Percentiles rank a stretch among this genome's conserved stretches.
Evolutionary conservation across 1,284 basidiomycete species (phyloP).

Genomic region (Naganishia sp.): DNA sequence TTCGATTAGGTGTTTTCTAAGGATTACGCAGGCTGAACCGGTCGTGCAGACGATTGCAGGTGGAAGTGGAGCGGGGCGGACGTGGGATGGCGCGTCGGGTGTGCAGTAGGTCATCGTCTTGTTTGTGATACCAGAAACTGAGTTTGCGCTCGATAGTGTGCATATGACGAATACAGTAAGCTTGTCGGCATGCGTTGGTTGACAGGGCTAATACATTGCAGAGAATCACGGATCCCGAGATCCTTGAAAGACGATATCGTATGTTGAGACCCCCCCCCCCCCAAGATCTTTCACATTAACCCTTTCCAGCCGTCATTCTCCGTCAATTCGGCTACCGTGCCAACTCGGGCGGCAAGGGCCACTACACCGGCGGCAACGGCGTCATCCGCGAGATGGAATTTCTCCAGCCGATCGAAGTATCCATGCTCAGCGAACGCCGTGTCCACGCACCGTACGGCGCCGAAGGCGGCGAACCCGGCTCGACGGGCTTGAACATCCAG

Average conservation of each 20-base stretch:
- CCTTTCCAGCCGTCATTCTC: constrained; percentile 67
- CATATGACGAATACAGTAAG: constrained; percentile 83
- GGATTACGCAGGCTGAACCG: neutral
- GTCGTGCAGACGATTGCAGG: constrained; percentile 68
- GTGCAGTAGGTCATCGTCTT: neutral
- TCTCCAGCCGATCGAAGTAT: constrained; percentile 81
- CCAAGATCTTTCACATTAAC: neutral
- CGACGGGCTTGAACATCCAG: constrained; percentile 31
- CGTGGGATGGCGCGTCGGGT: constrained; percentile 70
- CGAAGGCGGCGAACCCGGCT: constrained; percentile 67
- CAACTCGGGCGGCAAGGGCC: constrained; percentile 75
- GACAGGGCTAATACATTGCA: neutral
- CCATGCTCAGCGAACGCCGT: constrained; percentile 68
- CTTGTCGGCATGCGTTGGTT: neutral
- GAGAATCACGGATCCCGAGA: constrained; percentile 85
- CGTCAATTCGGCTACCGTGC: constrained; percentile 76
- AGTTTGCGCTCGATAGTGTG: constrained; percentile 2
- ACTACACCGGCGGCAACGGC: constrained; percentile 82
- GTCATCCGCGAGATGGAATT: constrained; percentile 86
- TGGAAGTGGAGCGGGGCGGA: constrained; percentile 85
- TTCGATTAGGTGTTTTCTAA: neutral
- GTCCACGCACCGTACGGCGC: constrained; percentile 87
- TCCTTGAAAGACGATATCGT: constrained; percentile 72
- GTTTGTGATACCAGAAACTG: constrained; percentile 49
- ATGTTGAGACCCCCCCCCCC: constrained; percentile 43